Conservation (phyloP, 176 grass and related monocot species). For the Aegilops speltoides region DNA sequence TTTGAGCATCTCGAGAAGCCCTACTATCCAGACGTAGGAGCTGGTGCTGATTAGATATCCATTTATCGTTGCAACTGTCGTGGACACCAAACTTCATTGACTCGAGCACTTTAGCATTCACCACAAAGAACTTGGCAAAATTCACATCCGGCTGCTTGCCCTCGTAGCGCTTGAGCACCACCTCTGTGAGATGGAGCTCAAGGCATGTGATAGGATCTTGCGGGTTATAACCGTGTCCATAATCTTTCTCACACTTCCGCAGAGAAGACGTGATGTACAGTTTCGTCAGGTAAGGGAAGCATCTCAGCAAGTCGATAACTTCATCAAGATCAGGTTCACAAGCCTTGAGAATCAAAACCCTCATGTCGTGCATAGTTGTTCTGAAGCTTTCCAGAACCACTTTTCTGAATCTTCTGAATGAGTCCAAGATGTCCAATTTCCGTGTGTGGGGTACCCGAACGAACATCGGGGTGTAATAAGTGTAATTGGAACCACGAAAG, state of each 20-base stretch:
- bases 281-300: not conserved
- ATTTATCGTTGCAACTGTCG: not conserved
- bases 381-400: not conserved
- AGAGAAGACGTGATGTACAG: not conserved
- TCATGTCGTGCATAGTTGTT: not conserved
- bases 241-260: not conserved
- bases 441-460: not conserved
- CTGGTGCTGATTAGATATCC: not conserved
- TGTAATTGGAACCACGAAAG: too few relatives aligned
- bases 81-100: not conserved
- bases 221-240: not conserved
- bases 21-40: not conserved
- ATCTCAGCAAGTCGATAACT: not conserved
- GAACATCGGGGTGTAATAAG: not conserved
- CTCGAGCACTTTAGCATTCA: constrained; percentile 18
- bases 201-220: not conserved
- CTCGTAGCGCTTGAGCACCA: not conserved
- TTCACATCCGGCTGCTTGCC: not conserved
- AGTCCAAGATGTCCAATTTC: not conserved
- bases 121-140: constrained; percentile 26
- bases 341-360: constrained; percentile 6
- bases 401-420: not conserved
- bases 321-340: not conserved
- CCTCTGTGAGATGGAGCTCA: not conserved
- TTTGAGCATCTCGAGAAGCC: not conserved